These are phyloP conservation scores for Calendula officinalis DNA, from an alignment of 129 eudicot species.

Conservation along the genomic window DNA sequence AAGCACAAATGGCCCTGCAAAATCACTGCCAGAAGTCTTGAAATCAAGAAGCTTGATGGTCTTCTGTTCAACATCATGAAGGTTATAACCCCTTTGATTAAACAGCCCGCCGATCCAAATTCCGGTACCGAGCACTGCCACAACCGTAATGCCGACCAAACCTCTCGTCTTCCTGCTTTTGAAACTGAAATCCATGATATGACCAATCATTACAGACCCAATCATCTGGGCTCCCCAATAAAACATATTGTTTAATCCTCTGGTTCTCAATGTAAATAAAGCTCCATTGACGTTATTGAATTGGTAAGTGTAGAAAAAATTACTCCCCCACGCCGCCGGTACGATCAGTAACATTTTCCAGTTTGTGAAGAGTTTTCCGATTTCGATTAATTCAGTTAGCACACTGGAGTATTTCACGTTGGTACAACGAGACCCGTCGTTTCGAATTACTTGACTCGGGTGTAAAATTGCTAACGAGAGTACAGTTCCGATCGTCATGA, in stretches of 20 bases:
- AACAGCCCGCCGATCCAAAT: conserved; percentile 95
- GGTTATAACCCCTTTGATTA: conserved; percentile 59
- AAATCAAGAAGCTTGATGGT: conserved; percentile 48
- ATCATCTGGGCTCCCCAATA: conserved; percentile 99
- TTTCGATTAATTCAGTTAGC: conserved; percentile 38
- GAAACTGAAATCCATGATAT: conserved; percentile 82
- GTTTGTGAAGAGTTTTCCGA: conserved; percentile 55
- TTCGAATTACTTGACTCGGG: conserved; percentile 73
- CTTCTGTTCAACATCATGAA: conserved; percentile 27
- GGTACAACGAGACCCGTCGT: conserved; percentile 78
- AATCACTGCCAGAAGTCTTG: conserved; percentile 54
- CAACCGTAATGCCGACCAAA: conserved; percentile 60
- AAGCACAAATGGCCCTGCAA: conserved; percentile 75
- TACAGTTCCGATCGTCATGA: conserved; percentile 72
- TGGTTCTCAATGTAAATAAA: conserved; percentile 74
- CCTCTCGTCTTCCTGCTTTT: conserved; percentile 79
- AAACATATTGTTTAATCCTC: conserved; percentile 81
- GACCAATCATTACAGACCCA: conserved; percentile 80
- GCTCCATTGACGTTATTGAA: conserved; percentile 87
- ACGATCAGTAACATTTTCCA: conserved; percentile 86
- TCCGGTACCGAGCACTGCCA: conserved; percentile 72
- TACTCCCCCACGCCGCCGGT: conserved; percentile 96
- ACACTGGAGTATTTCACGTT: conserved; percentile 70
- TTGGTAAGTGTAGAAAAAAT: conserved; percentile 86
- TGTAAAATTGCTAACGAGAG: conserved; percentile 63